A percentile compares a stretch with the other conserved stretches of the same genome.
Conservation (phyloP, 306 rosid genomes). For the Lagenaria siceraria region DNA sequence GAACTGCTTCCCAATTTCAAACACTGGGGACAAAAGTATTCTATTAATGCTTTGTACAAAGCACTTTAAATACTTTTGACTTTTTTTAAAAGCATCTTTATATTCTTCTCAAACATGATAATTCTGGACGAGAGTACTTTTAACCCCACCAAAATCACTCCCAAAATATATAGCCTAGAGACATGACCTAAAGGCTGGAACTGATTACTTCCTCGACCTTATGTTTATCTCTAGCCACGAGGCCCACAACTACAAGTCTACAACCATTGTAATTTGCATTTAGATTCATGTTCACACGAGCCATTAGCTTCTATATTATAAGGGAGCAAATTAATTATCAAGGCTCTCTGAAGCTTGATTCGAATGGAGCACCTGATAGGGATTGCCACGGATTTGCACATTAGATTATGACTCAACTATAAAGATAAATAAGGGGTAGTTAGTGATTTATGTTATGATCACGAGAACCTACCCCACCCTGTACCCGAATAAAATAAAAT, state of each 20-base stretch:
- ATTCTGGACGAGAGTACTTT: background rate
- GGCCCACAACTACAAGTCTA: background rate
- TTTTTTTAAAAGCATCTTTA: background rate
- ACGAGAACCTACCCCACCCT: background rate
- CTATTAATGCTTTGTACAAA: background rate
- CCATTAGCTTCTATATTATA: background rate
- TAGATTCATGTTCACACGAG: background rate
- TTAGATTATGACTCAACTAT: background rate
- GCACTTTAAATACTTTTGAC: background rate
- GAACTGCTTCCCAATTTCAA: background rate
- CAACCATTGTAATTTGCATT: background rate
- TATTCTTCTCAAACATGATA: background rate
- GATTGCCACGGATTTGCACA: background rate
- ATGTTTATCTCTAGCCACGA: background rate
- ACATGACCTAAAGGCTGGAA: background rate
- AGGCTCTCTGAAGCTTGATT: background rate
- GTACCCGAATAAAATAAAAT: background rate
- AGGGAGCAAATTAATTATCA: background rate
- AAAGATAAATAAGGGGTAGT: background rate
- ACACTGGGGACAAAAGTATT: background rate
- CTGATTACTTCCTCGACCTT: background rate
- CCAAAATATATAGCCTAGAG: background rate
- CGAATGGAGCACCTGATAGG: background rate
- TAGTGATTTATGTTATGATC: background rate
- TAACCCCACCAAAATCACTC: background rate